Evolutionary conservation across 768 basidiomycete species (phyloP).

Genomic region (Mrakia gelida): DNA sequence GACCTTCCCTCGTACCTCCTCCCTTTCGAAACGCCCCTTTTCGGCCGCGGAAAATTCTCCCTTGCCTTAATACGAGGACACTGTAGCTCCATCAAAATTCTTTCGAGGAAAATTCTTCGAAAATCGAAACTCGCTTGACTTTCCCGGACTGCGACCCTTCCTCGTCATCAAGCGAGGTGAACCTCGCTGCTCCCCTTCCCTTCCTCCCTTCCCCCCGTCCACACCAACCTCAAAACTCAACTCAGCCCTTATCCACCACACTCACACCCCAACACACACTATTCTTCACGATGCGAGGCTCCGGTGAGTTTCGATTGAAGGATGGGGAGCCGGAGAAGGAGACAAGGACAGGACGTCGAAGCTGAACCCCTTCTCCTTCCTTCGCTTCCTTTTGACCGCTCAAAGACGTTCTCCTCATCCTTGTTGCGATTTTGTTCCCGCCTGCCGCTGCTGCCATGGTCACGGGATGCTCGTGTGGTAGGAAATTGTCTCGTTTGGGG

Average conservation of each 20-base stretch:
- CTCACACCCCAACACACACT: background rate
- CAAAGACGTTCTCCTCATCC: conserved; percentile 23
- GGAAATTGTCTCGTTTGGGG: background rate
- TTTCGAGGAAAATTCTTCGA: too few species aligned
- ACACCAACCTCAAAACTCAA: background rate
- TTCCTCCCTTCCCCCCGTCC: background rate
- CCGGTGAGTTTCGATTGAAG: background rate
- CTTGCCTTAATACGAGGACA: too few species aligned
- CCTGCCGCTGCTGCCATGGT: conserved; percentile 25
- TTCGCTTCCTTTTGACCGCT: background rate
- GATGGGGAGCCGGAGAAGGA: background rate
- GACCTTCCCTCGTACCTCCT: too few species aligned
- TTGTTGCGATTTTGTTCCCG: conserved; percentile 26
- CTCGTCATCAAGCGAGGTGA: too few species aligned
- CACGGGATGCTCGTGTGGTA: conserved; percentile 21
- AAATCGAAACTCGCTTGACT: too few species aligned
- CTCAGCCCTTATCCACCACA: background rate
- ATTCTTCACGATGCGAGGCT: background rate
- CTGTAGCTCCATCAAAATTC: too few species aligned
- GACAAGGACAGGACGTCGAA: background rate
- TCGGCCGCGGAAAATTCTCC: too few species aligned
- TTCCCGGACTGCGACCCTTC: too few species aligned
- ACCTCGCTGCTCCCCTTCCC: background rate
- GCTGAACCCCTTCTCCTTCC: background rate
- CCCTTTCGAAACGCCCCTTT: too few species aligned